Conservation (phyloP, 2,329 filamentous ascomycete species). For the Diaporthe sp. region DNA sequence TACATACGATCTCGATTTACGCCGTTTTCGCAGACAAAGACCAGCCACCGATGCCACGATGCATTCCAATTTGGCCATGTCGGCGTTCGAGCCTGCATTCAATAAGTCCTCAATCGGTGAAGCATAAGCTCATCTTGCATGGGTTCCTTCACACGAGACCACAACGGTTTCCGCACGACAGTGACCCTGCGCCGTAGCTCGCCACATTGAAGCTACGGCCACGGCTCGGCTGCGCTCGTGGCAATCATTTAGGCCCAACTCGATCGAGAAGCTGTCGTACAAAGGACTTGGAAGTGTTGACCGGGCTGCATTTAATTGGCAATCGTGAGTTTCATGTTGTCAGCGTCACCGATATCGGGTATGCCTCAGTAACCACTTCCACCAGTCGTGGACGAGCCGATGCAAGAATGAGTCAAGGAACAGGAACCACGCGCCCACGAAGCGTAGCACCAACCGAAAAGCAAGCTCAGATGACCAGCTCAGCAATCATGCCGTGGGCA, state of each 20-base stretch:
- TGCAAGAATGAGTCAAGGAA: conserved; percentile 15
- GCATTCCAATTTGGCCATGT: not conserved
- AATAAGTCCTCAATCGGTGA: not conserved
- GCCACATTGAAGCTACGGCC: not conserved
- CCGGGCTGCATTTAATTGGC: conserved; percentile 1
- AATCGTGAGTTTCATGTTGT: conserved; percentile 3
- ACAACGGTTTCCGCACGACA: not conserved
- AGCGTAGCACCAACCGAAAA: conserved; percentile 1
- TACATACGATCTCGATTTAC: not conserved
- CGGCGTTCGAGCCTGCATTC: not conserved
- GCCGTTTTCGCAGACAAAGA: not conserved
- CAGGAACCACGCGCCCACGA: not conserved
- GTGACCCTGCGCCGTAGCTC: not conserved
- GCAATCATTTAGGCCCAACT: not conserved
- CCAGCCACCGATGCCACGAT: not conserved
- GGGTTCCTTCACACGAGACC: not conserved
- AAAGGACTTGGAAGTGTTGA: not conserved
- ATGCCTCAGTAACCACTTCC: not conserved
- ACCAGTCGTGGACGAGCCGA: conserved; percentile 21
- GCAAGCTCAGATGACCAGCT: conserved; percentile 19
- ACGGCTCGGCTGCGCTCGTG: conserved; percentile 1
- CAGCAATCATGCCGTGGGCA: conserved; percentile 19
- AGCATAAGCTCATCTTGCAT: not conserved
- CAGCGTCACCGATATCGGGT: conserved; percentile 11
- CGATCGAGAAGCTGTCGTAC: not conserved